phyloP scores from a whole-genome alignment of 441 rosid genomes.

The Brassica hybrid region DNA sequence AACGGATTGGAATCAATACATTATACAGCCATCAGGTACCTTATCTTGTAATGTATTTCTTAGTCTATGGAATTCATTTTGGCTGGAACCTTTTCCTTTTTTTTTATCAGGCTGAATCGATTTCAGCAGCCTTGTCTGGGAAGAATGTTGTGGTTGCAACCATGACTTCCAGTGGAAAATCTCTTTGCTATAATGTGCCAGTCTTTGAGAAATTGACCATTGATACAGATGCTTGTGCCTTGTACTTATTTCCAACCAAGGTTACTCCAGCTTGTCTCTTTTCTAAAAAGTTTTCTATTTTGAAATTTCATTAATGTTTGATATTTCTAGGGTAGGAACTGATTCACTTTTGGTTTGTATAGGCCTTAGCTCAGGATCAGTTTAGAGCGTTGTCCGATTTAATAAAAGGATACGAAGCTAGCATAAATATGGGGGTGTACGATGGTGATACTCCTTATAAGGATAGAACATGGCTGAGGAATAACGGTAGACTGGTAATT shows the following conservation, averaged over 20 bases:
- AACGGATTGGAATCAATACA: slow-evolving; percentile 68
- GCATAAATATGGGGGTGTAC: slow-evolving; percentile 77
- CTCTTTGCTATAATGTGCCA: slow-evolving; percentile 96
- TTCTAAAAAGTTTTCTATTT: not conserved
- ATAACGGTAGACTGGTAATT: slow-evolving; percentile 83
- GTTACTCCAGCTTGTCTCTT: slow-evolving; percentile 45
- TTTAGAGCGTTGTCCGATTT: slow-evolving; percentile 69
- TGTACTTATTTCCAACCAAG: slow-evolving; percentile 96
- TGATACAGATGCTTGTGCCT: slow-evolving; percentile 76
- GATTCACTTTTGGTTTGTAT: slow-evolving; percentile 39
- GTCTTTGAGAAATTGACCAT: slow-evolving; percentile 81
- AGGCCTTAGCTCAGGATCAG: slow-evolving; percentile 99
- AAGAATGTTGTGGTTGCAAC: slow-evolving; percentile 92
- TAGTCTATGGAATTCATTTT: slow-evolving; percentile 22
- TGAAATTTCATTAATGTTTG: not conserved
- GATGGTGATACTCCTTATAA: slow-evolving; percentile 87
- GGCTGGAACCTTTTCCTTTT: slow-evolving; percentile 23
- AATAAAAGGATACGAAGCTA: slow-evolving; percentile 54
- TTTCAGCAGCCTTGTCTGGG: slow-evolving; percentile 74
- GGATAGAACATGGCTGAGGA: slow-evolving; percentile 75
- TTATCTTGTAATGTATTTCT: slow-evolving; percentile 27
- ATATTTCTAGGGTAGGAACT: slow-evolving; percentile 5
- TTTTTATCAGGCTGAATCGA: slow-evolving; percentile 74
- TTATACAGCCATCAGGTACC: slow-evolving; percentile 92
- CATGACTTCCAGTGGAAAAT: slow-evolving; percentile 98